A percentile compares a stretch with the other conserved stretches of the same genome.
Conservation (phyloP, 768 basidiomycete species). For the Strobilomyces echinocephalus region DNA sequence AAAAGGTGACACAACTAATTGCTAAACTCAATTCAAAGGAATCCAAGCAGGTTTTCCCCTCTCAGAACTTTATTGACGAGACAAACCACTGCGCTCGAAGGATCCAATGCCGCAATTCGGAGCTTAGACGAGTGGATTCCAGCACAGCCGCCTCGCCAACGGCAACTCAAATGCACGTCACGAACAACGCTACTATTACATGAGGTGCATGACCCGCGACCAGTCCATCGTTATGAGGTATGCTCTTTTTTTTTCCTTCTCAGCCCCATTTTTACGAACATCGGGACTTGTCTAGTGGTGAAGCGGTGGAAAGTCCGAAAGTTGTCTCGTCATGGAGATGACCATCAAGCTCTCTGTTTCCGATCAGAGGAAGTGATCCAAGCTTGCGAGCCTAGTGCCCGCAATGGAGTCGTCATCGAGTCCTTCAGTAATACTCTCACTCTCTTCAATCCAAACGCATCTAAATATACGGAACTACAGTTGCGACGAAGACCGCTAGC, state of each 20-base stretch:
- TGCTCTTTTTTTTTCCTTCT: too few species aligned
- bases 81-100: slow-evolving; percentile 65
- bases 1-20: slow-evolving; percentile 59
- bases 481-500: slow-evolving; percentile 91
- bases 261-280: too few species aligned
- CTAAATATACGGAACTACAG: slow-evolving; percentile 97
- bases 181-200: slow-evolving; percentile 62
- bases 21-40: slow-evolving; percentile 46
- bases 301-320: too few species aligned
- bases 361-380: too few species aligned
- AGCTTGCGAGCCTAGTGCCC: slow-evolving; percentile 80
- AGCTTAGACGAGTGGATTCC: slow-evolving; percentile 75
- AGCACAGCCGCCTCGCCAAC: slow-evolving; percentile 57
- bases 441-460: slow-evolving; percentile 90
- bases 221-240: too few species aligned
- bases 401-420: slow-evolving; percentile 93
- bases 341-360: too few species aligned
- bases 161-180: slow-evolving; percentile 58
- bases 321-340: too few species aligned
- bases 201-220: slow-evolving; percentile 25
- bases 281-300: too few species aligned
- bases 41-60: slow-evolving; percentile 73
- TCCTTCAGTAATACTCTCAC: slow-evolving; percentile 91
- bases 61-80: slow-evolving; percentile 79
- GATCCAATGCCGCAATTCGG: slow-evolving; percentile 56